Evolutionary conservation across 345 rosid species (phyloP), one percentile per base, ranked within the genome.

Genomic region (Turritis glabra): DNA sequence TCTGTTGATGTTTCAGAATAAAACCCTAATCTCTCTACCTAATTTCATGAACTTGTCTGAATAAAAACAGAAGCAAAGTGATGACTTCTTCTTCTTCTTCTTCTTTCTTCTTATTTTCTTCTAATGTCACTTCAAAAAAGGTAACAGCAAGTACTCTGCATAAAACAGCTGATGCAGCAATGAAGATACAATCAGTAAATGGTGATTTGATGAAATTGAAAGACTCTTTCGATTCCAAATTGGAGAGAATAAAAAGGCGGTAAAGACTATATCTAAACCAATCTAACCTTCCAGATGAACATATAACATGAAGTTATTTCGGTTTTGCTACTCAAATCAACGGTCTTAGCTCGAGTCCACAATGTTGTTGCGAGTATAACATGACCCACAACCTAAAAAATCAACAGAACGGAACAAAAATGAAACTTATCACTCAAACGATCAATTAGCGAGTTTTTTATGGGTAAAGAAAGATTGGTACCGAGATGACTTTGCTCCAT

Each of bases 261-360:
- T 32, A 18, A 48, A 27, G 32, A 40, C 43, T 68, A 25, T 13
- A 6, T 63, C 38, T 52, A 51, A 37, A 37, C 26, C 4, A 74
- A 66, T 48, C 71, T 62, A 30, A 94, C 97, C 98, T 94, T 88
- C 98, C 98, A 94, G 78, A 94, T 84, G 76, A 91, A 89, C 98
- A 94, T 94, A 81, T 94, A 94, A 66, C 90, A 89, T 57, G 97
- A 88, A 64, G 96, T 89, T 74, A 89, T 94, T 19, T 91, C 84
- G 19, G 83, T 82, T 83, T 94, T 88, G 85, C 86, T 91, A 77
- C 75, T 86, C 68, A 90, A 71, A 80, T 94, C 89, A 59, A 87
- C 83, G 0, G 97, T 80, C 71, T 86, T 86, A 62, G 97, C 98
- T 22, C 85, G 96, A 62, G 37, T 65, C 96, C 96, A 90, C 47